Percentiles rank a stretch among this genome's conserved stretches.
Evolutionary conservation across 1,284 basidiomycete species (phyloP).

Genomic region (Rhodofomes roseus): DNA sequence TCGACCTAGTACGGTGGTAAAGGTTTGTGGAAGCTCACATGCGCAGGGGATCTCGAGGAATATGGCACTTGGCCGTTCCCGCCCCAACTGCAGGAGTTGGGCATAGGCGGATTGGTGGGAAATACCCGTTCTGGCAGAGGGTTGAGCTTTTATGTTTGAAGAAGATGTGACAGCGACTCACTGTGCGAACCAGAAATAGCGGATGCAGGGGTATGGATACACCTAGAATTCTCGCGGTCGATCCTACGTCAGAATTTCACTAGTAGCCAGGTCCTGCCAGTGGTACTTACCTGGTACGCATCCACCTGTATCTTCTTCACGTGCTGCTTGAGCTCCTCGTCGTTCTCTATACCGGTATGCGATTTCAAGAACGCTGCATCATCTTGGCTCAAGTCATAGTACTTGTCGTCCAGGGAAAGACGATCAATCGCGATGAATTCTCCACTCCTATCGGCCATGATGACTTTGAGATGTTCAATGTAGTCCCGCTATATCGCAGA

Average conservation of each 20-base stretch:
- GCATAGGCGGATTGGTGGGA: constrained; percentile 36
- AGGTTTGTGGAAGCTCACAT: constrained; percentile 15
- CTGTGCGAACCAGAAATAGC: constrained; percentile 39
- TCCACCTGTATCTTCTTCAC: constrained; percentile 37
- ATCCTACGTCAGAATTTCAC: not conserved
- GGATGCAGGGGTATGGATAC: constrained; percentile 38
- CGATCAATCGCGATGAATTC: no score
- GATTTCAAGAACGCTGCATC: constrained; percentile 29
- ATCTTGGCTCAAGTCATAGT: constrained; percentile 19
- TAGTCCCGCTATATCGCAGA: no score
- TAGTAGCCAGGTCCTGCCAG: no score
- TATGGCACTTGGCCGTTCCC: constrained; percentile 38
- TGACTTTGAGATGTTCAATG: no score
- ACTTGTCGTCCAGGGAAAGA: constrained; percentile 12
- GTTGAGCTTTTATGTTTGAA: not conserved
- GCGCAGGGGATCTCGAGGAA: constrained; percentile 51
- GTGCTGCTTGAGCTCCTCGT: constrained; percentile 36
- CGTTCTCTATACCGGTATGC: constrained; percentile 32
- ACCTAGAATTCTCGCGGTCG: constrained; percentile 19
- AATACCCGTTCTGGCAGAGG: constrained; percentile 35
- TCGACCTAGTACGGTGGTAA: not conserved
- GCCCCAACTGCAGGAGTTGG: constrained; percentile 36
- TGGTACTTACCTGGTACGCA: constrained; percentile 37
- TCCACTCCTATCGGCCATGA: no score
- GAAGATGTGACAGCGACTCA: constrained; percentile 8